Conservation (phyloP, 345 rosid species). For the Heritiera fomes region DNA sequence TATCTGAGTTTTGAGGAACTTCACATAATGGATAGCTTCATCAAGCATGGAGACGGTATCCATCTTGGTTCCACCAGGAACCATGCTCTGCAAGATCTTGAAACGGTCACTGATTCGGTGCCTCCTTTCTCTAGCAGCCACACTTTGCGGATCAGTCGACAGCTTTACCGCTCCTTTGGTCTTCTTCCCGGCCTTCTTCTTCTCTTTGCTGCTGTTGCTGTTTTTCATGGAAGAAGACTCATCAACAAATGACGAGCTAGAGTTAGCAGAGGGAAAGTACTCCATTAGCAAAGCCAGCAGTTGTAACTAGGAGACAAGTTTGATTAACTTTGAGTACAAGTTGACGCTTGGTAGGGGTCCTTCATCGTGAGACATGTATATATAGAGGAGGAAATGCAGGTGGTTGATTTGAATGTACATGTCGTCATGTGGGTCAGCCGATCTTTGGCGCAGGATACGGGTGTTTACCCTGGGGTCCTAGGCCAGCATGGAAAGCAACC, state of each 20-base stretch:
- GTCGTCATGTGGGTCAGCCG: slow-evolving; percentile 37
- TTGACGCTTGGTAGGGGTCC: slow-evolving; percentile 13
- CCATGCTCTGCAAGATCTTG: slow-evolving; percentile 80
- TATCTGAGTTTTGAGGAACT: slow-evolving; percentile 79
- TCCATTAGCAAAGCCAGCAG: slow-evolving; percentile 24
- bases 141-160: slow-evolving; percentile 88
- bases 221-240: slow-evolving; percentile 32
- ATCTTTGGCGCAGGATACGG: slow-evolving; percentile 58
- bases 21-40: slow-evolving; percentile 85
- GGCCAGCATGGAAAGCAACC: slow-evolving; percentile 21
- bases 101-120: slow-evolving; percentile 84
- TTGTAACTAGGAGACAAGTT: neutral
- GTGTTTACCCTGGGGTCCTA: slow-evolving; percentile 38
- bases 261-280: slow-evolving; percentile 24
- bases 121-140: slow-evolving; percentile 86
- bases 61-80: slow-evolving; percentile 88
- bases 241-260: slow-evolving; percentile 22
- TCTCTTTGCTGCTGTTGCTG: slow-evolving; percentile 23
- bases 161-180: slow-evolving; percentile 41
- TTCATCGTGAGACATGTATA: neutral
- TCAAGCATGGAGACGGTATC: slow-evolving; percentile 92
- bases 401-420: slow-evolving; percentile 16
- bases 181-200: slow-evolving; percentile 25
- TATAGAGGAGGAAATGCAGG: slow-evolving; percentile 20
- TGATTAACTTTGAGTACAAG: neutral